Evolutionary conservation across 2,329 filamentous ascomycete species (phyloP).

Genomic region (Xylogone sp.): DNA sequence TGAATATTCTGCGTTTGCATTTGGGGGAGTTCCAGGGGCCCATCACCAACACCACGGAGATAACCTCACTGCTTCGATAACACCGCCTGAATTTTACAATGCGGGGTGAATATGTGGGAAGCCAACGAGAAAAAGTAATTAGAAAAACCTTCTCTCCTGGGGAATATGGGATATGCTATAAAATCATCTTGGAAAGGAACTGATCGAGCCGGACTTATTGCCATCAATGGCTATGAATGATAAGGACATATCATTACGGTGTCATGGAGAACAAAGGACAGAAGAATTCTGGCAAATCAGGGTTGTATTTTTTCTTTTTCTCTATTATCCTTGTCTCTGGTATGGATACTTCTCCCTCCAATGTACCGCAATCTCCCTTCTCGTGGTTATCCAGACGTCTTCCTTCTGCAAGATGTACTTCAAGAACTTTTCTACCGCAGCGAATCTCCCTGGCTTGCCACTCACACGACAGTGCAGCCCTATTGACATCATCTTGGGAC

Average conservation of each 20-base stretch:
- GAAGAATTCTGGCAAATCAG: too few species aligned
- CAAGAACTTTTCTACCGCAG: slow-evolving; percentile 24
- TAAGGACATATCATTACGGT: too few species aligned
- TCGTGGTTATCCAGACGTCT: background rate
- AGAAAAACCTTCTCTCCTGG: too few species aligned
- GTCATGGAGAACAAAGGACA: too few species aligned
- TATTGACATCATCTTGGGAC: slow-evolving; percentile 53
- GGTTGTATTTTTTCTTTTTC: too few species aligned
- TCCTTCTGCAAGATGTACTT: background rate
- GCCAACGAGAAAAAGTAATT: too few species aligned
- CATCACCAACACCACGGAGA: background rate
- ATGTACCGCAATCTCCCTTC: background rate
- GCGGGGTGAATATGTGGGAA: background rate
- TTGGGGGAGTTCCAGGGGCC: background rate
- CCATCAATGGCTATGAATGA: too few species aligned
- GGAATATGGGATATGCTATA: too few species aligned
- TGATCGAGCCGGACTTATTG: too few species aligned
- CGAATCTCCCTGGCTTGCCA: slow-evolving; percentile 44
- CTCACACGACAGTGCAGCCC: slow-evolving; percentile 47
- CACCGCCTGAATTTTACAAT: background rate
- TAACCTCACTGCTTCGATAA: background rate
- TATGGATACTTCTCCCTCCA: background rate
- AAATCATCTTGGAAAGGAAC: too few species aligned
- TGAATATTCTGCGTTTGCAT: background rate
- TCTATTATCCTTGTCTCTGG: too few species aligned